Evolutionary conservation across 192 early-diverging fungal species (phyloP), one percentile per base, ranked within the genome.

Genomic region (Phlyctochytrium bullatum): DNA sequence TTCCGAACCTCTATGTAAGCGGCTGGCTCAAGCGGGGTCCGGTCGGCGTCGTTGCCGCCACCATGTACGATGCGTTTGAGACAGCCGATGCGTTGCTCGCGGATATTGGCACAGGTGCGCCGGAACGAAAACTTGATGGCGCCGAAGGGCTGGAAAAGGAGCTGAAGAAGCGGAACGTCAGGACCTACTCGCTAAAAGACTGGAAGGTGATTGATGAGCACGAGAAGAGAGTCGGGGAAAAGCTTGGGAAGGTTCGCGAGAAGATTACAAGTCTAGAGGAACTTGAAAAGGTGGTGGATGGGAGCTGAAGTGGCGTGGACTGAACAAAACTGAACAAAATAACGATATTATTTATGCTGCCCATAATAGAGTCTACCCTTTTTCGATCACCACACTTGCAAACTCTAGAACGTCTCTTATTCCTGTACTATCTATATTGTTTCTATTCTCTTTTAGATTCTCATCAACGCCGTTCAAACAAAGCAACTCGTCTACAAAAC

Each of bases 1-100:
- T n/a, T n/a, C n/a, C n/a, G n/a, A 90, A 93, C 0, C 64, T 98
- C 30, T 98, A 98, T 69, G 91, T 88, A 0, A 71, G 94, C 0
- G 95, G 95, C 2, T 98, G 97, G 97, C 67, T 96, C n/a, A 98
- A 97, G 70, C 87, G 90, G 27, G 97, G 97, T 0, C 93, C 96
- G 25, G 86, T 85, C 1, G 97, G 95, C 1, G 94, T 95, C 10
- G 94, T 98, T 70, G 94, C 93, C 1, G 80, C 93, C 0, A 98
- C 97, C 2, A 95, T 98, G 92, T 85, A 86, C 36, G 93, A 96
- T 65, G 93, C 93, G 0, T 88, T 92, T 66, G 91, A 96, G 64
- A 98, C 97, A 0, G 94, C 91, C 1, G 87, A 91, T 30, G 79
- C 85, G 0, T 81, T 96, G 29, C 62, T 92, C 52, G 57, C 74